These are phyloP conservation scores for Cladosporium colombiae DNA, from an alignment of 2,329 filamentous ascomycete species.

Conservation along the genomic window DNA sequence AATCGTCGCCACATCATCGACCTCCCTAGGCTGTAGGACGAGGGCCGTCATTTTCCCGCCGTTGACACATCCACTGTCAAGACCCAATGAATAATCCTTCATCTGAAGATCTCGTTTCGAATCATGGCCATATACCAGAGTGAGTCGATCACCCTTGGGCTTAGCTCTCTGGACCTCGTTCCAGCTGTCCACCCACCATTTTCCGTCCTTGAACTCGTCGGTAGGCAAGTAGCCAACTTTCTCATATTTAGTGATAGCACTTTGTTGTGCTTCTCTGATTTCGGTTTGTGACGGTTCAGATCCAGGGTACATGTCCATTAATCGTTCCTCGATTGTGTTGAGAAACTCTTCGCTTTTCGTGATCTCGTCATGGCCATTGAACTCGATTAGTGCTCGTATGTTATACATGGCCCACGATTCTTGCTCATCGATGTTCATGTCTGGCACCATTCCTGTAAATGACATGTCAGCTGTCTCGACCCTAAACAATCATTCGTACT, in stretches of 20 bases:
- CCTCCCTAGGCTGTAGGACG: neutral
- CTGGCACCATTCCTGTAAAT: conserved; percentile 11
- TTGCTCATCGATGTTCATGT: neutral
- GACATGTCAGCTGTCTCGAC: neutral
- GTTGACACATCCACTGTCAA: conserved; percentile 14
- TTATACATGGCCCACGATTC: conserved; percentile 17
- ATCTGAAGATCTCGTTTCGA: conserved; percentile 4
- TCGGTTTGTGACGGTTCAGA: neutral
- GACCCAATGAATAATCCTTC: conserved; percentile 12
- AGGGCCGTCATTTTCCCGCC: conserved; percentile 14
- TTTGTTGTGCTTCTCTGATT: neutral
- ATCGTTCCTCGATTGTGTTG: conserved; percentile 3
- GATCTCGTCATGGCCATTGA: neutral
- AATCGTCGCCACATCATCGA: neutral
- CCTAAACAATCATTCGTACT: neutral
- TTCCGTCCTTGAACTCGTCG: conserved; percentile 10
- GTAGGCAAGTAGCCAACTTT: conserved; percentile 8
- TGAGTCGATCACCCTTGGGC: neutral
- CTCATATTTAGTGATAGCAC: neutral
- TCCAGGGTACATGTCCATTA: neutral
- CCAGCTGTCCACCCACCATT: conserved; percentile 15
- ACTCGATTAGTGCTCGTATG: conserved; percentile 15
- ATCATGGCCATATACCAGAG: conserved; percentile 16
- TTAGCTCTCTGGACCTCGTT: neutral
- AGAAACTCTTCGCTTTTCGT: conserved; percentile 6